phyloP scores from a whole-genome alignment of 345 rosid species.

The Noccaea caerulescens region DNA sequence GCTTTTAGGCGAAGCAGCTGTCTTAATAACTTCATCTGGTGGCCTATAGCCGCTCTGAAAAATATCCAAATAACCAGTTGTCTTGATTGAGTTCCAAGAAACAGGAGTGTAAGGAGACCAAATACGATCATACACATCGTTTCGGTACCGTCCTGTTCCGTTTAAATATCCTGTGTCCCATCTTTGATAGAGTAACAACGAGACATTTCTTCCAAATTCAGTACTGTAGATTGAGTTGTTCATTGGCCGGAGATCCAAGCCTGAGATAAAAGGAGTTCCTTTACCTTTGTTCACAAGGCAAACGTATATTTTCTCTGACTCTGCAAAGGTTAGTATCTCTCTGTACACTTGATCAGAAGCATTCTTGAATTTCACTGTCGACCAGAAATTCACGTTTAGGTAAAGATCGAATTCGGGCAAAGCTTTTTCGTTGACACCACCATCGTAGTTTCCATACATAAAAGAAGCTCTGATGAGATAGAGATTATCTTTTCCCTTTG shows the following conservation, averaged over 20 bases:
- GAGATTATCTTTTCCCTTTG: constrained; percentile 18
- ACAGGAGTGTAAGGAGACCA: constrained; percentile 45
- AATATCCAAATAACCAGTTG: constrained; percentile 38
- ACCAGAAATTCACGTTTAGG: constrained; percentile 52
- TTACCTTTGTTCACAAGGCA: constrained; percentile 57
- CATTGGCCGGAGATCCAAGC: constrained; percentile 52
- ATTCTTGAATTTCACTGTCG: constrained; percentile 37
- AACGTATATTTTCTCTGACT: constrained; percentile 37
- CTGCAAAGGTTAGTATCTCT: constrained; percentile 51
- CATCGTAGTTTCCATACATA: constrained; percentile 60
- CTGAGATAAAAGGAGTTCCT: constrained; percentile 60
- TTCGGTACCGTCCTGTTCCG: constrained; percentile 41
- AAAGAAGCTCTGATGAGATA: constrained; percentile 50
- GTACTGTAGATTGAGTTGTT: constrained; percentile 36
- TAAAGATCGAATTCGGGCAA: constrained; percentile 53
- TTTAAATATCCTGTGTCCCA: constrained; percentile 31
- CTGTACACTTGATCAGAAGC: constrained; percentile 4
- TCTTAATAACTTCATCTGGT: constrained; percentile 47
- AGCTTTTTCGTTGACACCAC: not conserved
- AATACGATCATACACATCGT: constrained; percentile 51
- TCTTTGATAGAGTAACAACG: constrained; percentile 30
- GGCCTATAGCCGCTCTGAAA: constrained; percentile 43
- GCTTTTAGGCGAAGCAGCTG: constrained; percentile 43
- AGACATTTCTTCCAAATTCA: constrained; percentile 39
- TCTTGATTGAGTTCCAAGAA: constrained; percentile 38